These are phyloP conservation scores for Arachnomyces sp. DNA, from an alignment of 2,329 filamentous ascomycete species.

Conservation along the genomic window DNA sequence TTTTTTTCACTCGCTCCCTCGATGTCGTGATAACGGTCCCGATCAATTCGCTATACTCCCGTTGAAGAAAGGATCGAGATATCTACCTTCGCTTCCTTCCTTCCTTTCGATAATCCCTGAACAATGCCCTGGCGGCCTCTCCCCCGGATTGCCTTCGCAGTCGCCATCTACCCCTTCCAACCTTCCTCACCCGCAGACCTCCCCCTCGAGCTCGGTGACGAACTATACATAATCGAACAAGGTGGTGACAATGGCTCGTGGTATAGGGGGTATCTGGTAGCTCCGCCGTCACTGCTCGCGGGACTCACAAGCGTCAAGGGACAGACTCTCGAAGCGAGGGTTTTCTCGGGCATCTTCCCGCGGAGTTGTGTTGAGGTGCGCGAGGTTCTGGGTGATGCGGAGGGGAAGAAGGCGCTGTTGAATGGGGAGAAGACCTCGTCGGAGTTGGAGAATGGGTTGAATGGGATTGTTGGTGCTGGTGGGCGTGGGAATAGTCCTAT, in stretches of 20 bases:
- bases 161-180: conserved; percentile 89
- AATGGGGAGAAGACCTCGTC: conserved; percentile 22
- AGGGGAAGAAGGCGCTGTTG: conserved; percentile 30
- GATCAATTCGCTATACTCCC: too few relatives aligned
- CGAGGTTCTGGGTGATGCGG: conserved; percentile 74
- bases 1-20: too few relatives aligned
- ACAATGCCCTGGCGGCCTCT: conserved; percentile 94
- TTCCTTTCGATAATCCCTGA: neutral
- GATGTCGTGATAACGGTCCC: too few relatives aligned
- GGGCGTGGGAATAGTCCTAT: conserved; percentile 1
- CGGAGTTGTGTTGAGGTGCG: conserved; percentile 89
- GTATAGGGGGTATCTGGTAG: conserved; percentile 91
- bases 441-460: conserved; percentile 23
- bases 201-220: conserved; percentile 93
- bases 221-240: conserved; percentile 97
- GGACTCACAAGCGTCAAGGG: conserved; percentile 85
- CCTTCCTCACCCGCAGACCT: conserved; percentile 82
- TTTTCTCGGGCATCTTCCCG: conserved; percentile 98
- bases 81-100: neutral
- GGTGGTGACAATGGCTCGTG: conserved; percentile 76
- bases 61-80: too few relatives aligned
- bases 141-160: conserved; percentile 93
- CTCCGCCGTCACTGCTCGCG: conserved; percentile 83
- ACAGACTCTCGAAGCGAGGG: conserved; percentile 86
- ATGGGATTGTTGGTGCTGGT: conserved; percentile 20